These are phyloP conservation scores for Pythium volutum DNA, from an alignment of 352 stramenopile genomes.

Conservation along the genomic window DNA sequence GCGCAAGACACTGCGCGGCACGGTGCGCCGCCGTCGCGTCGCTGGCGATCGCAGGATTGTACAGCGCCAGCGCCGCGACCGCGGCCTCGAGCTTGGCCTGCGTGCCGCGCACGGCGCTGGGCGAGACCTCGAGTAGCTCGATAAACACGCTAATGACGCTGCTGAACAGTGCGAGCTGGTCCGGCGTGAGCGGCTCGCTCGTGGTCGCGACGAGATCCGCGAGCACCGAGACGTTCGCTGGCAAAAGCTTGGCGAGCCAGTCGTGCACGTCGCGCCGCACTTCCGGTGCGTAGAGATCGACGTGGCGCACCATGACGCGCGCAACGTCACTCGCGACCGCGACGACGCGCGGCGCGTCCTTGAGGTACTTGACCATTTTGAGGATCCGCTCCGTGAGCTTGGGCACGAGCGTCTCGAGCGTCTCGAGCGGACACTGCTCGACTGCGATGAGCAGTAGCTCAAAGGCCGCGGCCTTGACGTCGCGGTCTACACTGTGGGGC, in stretches of 20 bases:
- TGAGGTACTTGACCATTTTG: slow-evolving; percentile 65
- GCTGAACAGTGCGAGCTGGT: slow-evolving; percentile 29
- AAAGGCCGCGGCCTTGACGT: slow-evolving; percentile 47
- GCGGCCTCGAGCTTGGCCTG: slow-evolving; percentile 58
- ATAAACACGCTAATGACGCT: slow-evolving; percentile 43
- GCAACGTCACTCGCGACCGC: slow-evolving; percentile 43
- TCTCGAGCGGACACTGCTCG: slow-evolving; percentile 55
- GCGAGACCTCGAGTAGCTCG: slow-evolving; percentile 45
- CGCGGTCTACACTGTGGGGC: slow-evolving; percentile 25
- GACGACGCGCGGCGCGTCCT: slow-evolving; percentile 30
- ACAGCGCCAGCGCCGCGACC: slow-evolving; percentile 35
- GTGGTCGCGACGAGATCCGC: slow-evolving; percentile 30
- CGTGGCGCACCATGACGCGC: slow-evolving; percentile 40
- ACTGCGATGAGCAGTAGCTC: slow-evolving; percentile 56
- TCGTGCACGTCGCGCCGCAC: slow-evolving; percentile 61
- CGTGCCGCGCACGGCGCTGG: slow-evolving; percentile 55
- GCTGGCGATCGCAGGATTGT: slow-evolving; percentile 26
- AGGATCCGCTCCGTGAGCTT: slow-evolving; percentile 65
- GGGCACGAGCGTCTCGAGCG: slow-evolving; percentile 47
- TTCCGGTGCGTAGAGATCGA: slow-evolving; percentile 53
- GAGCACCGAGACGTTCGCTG: slow-evolving; percentile 45
- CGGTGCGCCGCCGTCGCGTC: slow-evolving; percentile 15
- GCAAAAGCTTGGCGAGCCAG: slow-evolving; percentile 55
- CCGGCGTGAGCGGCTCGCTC: slow-evolving; percentile 20
- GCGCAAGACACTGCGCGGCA: slow-evolving; percentile 41